Evolutionary conservation across 1,139 yeast genomes (phyloP).

Genomic region (Blastobotrys aristatus): DNA sequence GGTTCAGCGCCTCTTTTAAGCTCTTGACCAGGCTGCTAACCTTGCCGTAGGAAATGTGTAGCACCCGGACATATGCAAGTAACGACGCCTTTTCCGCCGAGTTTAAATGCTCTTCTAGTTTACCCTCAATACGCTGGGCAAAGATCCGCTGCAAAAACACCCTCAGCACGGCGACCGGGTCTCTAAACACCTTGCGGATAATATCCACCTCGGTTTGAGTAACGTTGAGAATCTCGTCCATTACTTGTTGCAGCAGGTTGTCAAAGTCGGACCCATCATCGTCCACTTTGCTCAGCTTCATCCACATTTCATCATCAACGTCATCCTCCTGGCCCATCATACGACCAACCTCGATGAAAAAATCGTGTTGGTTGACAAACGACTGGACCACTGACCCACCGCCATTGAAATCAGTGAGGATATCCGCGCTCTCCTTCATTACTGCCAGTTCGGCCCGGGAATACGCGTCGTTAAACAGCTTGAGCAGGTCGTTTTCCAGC

Average conservation of each 20-base stretch:
- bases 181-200: slow-evolving; percentile 66
- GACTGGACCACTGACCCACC: slow-evolving; percentile 79
- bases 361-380: slow-evolving; percentile 76
- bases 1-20: slow-evolving; percentile 52
- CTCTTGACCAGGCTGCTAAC: slow-evolving; percentile 62
- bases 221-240: slow-evolving; percentile 42
- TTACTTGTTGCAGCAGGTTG: slow-evolving; percentile 36
- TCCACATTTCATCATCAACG: slow-evolving; percentile 42
- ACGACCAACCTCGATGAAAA: slow-evolving; percentile 52
- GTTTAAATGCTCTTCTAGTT: slow-evolving; percentile 57
- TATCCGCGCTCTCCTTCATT: slow-evolving; percentile 73
- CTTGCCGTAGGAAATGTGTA: slow-evolving; percentile 60
- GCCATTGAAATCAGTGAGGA: slow-evolving; percentile 78
- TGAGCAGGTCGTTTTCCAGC: slow-evolving; percentile 57
- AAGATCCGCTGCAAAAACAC: slow-evolving; percentile 72
- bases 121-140: slow-evolving; percentile 66
- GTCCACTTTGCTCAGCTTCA: slow-evolving; percentile 44
- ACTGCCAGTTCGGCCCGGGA: slow-evolving; percentile 55
- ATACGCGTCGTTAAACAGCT: slow-evolving; percentile 40
- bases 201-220: slow-evolving; percentile 69
- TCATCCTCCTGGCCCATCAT: slow-evolving; percentile 33
- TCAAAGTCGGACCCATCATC: slow-evolving; percentile 39
- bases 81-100: slow-evolving; percentile 61
- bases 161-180: slow-evolving; percentile 60
- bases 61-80: slow-evolving; percentile 71